These are phyloP conservation scores for Aspergillus sp. DNA, from an alignment of 2,329 filamentous ascomycete species.

Conservation along the genomic window DNA sequence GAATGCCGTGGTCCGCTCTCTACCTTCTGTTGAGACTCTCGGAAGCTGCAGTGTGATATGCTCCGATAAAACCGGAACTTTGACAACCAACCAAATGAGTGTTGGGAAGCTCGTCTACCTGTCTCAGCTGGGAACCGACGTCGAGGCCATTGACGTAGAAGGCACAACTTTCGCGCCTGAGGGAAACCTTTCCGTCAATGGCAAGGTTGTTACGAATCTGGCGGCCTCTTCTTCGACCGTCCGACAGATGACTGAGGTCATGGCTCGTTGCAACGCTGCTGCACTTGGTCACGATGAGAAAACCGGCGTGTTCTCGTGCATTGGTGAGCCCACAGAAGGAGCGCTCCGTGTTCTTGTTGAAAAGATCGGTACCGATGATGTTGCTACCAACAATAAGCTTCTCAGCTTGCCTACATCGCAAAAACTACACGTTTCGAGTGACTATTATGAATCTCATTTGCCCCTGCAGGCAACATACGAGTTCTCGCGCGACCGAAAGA, in stretches of 20 bases:
- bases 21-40: conserved; percentile 95
- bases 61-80: conserved; percentile 97
- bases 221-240: conserved; percentile 73
- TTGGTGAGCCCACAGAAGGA: conserved; percentile 95
- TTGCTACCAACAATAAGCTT: conserved; percentile 55
- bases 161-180: conserved; percentile 89
- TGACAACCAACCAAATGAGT: conserved; percentile 99
- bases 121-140: conserved; percentile 66
- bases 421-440: conserved; percentile 77
- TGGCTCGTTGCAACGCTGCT: conserved; percentile 84
- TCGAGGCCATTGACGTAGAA: conserved; percentile 86
- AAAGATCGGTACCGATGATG: conserved; percentile 84
- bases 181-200: conserved; percentile 69
- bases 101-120: conserved; percentile 90
- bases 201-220: conserved; percentile 67
- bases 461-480: conserved; percentile 84
- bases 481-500: conserved; percentile 97
- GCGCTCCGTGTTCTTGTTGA: conserved; percentile 87
- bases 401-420: conserved; percentile 53
- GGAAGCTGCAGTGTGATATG: conserved; percentile 99
- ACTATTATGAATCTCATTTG: conserved; percentile 75
- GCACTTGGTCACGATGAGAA: conserved; percentile 78
- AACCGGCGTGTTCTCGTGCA: conserved; percentile 70
- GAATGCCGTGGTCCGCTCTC: conserved; percentile 92
- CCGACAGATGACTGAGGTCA: conserved; percentile 70